These are phyloP conservation scores for Gypsophila paniculata DNA, from an alignment of 179 eudicot genomes.

Conservation along the genomic window DNA sequence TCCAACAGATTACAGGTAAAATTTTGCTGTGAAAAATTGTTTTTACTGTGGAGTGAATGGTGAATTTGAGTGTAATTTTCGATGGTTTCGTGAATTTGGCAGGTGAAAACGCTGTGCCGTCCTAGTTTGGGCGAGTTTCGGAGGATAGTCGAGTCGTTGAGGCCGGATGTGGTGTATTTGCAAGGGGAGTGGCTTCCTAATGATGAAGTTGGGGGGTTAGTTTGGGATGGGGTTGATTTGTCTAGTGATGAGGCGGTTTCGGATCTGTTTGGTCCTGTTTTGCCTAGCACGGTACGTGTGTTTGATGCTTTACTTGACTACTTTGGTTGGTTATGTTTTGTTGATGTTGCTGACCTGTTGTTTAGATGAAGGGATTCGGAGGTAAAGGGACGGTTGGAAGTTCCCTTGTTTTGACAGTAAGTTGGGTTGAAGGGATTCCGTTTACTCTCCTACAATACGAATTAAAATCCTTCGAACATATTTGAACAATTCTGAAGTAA, in stretches of 20 bases:
- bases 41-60: background rate
- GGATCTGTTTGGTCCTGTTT: constrained; percentile 49
- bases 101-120: constrained; percentile 64
- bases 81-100: constrained; percentile 20
- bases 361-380: too few relatives aligned
- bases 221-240: constrained; percentile 56
- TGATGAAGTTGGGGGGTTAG: constrained; percentile 66
- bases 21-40: background rate
- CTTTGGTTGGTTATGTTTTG: background rate
- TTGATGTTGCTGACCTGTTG: background rate
- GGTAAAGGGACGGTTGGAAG: too few relatives aligned
- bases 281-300: constrained; percentile 74
- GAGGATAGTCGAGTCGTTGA: constrained; percentile 46
- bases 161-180: constrained; percentile 70
- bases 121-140: constrained; percentile 62
- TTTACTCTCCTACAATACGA: too few relatives aligned
- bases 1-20: constrained; percentile 75
- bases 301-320: background rate
- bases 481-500: too few relatives aligned
- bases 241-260: constrained; percentile 51
- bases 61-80: background rate
- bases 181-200: constrained; percentile 64
- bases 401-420: too few relatives aligned
- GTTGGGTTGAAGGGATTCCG: too few relatives aligned
- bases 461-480: too few relatives aligned